Evolutionary conservation across 2,329 filamentous ascomycete genomes (phyloP).

Genomic region (Westerdykella aurantiaca): DNA sequence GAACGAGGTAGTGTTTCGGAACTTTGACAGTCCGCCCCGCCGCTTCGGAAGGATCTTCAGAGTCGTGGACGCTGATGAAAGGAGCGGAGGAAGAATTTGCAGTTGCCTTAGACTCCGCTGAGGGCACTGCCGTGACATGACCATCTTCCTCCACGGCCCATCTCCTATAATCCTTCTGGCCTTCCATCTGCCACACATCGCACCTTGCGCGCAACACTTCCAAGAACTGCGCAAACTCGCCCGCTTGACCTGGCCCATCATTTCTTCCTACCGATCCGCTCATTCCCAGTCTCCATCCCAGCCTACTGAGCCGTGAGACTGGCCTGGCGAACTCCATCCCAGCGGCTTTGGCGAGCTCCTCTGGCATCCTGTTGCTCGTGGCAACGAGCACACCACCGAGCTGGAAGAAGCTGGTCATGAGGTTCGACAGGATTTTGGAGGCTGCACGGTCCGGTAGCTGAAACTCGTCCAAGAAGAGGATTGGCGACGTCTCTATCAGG

Average conservation of each 20-base stretch:
- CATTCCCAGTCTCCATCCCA: constrained; percentile 43
- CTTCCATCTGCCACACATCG: constrained; percentile 80
- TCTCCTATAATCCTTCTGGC: constrained; percentile 63
- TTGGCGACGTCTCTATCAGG: constrained; percentile 66
- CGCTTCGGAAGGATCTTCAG: constrained; percentile 1
- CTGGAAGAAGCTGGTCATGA: constrained; percentile 76
- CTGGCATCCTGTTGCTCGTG: constrained; percentile 77
- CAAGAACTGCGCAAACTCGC: constrained; percentile 70
- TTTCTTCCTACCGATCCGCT: constrained; percentile 41
- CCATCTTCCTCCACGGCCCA: constrained; percentile 29
- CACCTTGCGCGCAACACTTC: constrained; percentile 71
- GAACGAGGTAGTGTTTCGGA: constrained; percentile 34
- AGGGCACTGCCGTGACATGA: constrained; percentile 37
- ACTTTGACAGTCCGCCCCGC: constrained; percentile 4
- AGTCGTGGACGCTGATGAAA: not conserved
- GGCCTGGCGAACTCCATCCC: constrained; percentile 62
- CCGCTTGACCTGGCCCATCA: constrained; percentile 43
- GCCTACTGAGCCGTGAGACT: constrained; percentile 37
- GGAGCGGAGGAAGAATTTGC: not conserved
- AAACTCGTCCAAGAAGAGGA: constrained; percentile 77
- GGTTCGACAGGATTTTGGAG: constrained; percentile 71
- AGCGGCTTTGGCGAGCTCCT: constrained; percentile 69
- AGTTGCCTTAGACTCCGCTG: constrained; percentile 29
- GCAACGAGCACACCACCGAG: constrained; percentile 74
- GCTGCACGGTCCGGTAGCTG: constrained; percentile 73